phyloP scores from a whole-genome alignment of 164 flowering plant genomes.

The Vitis cinerea region DNA sequence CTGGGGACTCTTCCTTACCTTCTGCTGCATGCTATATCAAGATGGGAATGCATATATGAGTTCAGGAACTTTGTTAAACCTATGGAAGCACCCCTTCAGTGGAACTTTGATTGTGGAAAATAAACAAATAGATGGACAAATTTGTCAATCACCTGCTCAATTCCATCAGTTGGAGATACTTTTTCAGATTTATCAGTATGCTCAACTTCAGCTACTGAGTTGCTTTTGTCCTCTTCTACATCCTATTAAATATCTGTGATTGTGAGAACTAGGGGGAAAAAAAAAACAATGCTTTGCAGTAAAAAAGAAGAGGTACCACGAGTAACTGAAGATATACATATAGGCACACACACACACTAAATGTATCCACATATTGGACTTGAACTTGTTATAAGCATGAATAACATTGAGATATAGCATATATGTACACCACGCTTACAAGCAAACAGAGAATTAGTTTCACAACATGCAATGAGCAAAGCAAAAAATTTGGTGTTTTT shows the following conservation, averaged over 20 bases:
- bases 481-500: neutral
- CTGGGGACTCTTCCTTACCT: conserved; percentile 26
- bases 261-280: neutral
- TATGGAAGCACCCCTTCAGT: conserved; percentile 2
- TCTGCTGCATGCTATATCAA: conserved; percentile 29
- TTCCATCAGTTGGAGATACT: conserved; percentile 18
- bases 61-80: neutral
- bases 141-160: conserved; percentile 26
- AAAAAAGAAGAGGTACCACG: no score
- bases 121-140: neutral
- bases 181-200: conserved; percentile 18
- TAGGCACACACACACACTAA: no score
- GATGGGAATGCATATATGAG: conserved; percentile 1
- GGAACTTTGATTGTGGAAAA: neutral
- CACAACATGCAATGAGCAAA: neutral
- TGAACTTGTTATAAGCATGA: no score
- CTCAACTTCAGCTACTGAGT: conserved; percentile 30
- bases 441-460: neutral
- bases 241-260: conserved; percentile 29
- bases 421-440: no score
- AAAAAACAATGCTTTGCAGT: no score
- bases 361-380: no score
- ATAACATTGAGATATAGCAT: no score
- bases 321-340: no score
- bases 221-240: conserved; percentile 23